Evolutionary conservation across 306 rosid genomes (phyloP), one percentile per base, ranked within the genome.

Genomic region (Prunus padus): DNA sequence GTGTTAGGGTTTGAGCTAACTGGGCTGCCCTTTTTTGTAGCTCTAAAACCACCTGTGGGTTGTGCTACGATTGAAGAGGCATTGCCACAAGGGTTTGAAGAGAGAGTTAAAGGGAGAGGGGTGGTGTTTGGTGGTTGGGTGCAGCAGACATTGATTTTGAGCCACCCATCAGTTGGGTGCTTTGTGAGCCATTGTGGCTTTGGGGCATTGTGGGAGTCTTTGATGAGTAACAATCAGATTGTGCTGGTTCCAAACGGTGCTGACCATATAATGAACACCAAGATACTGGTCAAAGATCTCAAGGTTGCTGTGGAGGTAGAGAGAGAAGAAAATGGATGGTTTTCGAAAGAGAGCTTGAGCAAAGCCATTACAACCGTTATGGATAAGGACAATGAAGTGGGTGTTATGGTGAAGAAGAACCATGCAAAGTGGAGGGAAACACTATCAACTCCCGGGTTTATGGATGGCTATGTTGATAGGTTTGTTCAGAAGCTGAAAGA

Each of bases 301-400:
- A 54, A 65, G 59, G 83, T 88, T 22, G 92, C 76, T 2, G 86
- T 81, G 67, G 81, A 77, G 31, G 88, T 75, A 54, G 52, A 77
- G 69, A 84, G 61, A 65, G 76, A 63, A 1, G 82, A 77, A 42
- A 74, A 65, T 15, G 73, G 79, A 0, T 82, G 84, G 80, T 64
- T 84, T 52, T 74, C 89, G 0, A 86, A 78, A 16, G 87, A 86
- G 78, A 65, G 83, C 6, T 50, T 84, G 82, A 50, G 81, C 4
- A 46, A 81, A 56, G 81, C 86, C 4, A 77, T 88, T 64, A 76
- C 37, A 63, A 51, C 19, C 1, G 85, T 83, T 75, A 88, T 86
- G 85, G 85, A 77, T 61, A 13, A 31, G 47, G 81, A 51, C 0
- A 70, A 81, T 76, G 81, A 83, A n/a, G 68, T 87, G 10, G 82